Percentiles rank a stretch among this genome's conserved stretches.
These are phyloP conservation scores for Tilletia setariae DNA, from an alignment of 1,284 basidiomycete genomes.

Conservation along the genomic window DNA sequence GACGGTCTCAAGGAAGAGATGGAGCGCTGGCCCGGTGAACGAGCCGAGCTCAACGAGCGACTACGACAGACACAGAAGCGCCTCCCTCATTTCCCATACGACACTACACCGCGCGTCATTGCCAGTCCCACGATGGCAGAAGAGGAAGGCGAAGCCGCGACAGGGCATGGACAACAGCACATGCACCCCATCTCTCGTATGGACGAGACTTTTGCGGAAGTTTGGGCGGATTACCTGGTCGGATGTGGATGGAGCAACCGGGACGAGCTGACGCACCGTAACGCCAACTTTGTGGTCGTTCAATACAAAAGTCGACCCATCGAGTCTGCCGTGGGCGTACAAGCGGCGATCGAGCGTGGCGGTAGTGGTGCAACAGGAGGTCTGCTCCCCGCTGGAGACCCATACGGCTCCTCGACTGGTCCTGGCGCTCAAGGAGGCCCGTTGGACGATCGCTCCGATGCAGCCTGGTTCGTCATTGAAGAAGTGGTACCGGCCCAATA, in stretches of 20 bases:
- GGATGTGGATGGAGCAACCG: conserved; percentile 52
- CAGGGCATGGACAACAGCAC: conserved; percentile 22
- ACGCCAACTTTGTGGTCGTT: conserved; percentile 50
- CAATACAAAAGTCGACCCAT: conserved; percentile 44
- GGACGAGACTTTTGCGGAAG: conserved; percentile 50
- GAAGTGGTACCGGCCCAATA: conserved; percentile 50
- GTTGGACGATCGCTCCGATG: conserved; percentile 32
- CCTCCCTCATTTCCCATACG: conserved; percentile 45
- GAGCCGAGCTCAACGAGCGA: conserved; percentile 18
- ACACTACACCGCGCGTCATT: conserved; percentile 35
- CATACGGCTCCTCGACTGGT: too few relatives aligned
- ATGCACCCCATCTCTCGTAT: conserved; percentile 38
- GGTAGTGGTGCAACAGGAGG: too few relatives aligned
- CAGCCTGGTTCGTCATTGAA: conserved; percentile 50
- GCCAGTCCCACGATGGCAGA: conserved; percentile 24
- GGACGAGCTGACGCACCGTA: conserved; percentile 50
- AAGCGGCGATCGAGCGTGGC: neutral
- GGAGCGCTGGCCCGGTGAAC: conserved; percentile 38
- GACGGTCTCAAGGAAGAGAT: conserved; percentile 41
- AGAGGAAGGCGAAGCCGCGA: conserved; percentile 13
- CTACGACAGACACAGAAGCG: conserved; percentile 31
- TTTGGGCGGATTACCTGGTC: conserved; percentile 49
- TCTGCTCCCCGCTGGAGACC: too few relatives aligned
- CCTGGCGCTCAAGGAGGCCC: neutral
- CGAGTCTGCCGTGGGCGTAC: conserved; percentile 29